Base-by-base conservation (phyloP, 305 asterid genomes). In the Solanum hybrid region DNA sequence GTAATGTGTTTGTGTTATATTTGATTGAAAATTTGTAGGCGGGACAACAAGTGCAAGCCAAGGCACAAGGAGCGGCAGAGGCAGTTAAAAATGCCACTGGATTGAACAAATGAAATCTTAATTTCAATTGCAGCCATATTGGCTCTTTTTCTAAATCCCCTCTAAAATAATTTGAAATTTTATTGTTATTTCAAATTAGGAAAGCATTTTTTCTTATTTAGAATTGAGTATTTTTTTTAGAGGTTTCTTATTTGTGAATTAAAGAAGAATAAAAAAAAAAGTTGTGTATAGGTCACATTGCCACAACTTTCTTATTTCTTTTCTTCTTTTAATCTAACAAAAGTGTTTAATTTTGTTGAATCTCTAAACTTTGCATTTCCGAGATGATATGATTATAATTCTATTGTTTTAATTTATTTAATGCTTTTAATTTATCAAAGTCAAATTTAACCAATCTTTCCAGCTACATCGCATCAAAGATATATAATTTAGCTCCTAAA, bases 61-160 rank as follows among this genome's bases (percentile, higher is more conserved):
- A 89, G 89, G 97, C 97, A 88, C 93, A 92, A 69, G 95, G 93
- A 26, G 98, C 98, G 78, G 95, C 92, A 88, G 98, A 95, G 5
- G 94, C 98, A 5, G 95, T 94, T 56, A 96, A 95, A 93, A 37
- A 96, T 89, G 98, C 97, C 31, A 93, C 96, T 34, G 96, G 98
- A 89, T 88, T 93, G 91, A 94, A 93, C 89, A 95, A 95, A 89
- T 94, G 91, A 95, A 84, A 84, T 19, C 22, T 42, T 51, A 84
- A 29, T 82, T 31, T 29, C 1, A 0, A 3, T 12, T 3, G 4
- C 4, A 29, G 10, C 71, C 36, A 81, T 12, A 40, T 40, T 0
- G 26, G 37, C 37, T 14, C 4, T 10, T 19, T 24, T 78, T 31
- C 32, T 31, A 31, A 31, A 35, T 37, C 13, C 32, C 6, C 11